A percentile compares a stretch with the other conserved stretches of the same genome.
These are phyloP conservation scores for Microbotryomycetes sp. DNA, from an alignment of 1,284 basidiomycete species.

Conservation along the genomic window DNA sequence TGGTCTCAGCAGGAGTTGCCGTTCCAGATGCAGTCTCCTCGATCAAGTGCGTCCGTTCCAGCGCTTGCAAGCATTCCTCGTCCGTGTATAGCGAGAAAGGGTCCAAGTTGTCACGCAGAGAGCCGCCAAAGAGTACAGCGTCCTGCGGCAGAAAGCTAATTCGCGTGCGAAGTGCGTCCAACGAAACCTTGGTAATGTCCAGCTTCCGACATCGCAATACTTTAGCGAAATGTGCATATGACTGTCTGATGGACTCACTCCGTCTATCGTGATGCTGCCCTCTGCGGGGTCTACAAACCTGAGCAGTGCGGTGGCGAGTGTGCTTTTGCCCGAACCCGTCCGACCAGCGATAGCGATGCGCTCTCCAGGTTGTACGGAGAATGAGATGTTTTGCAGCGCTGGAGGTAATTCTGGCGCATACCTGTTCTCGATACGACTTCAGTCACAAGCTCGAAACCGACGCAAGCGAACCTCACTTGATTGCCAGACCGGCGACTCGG, in stretches of 20 bases:
- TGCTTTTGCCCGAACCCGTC: slow-evolving; percentile 46
- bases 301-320: slow-evolving; percentile 72
- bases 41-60: slow-evolving; percentile 48
- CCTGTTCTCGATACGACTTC: neutral
- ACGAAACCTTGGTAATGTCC: slow-evolving; percentile 55
- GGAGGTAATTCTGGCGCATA: slow-evolving; percentile 72
- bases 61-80: slow-evolving; percentile 4
- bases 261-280: slow-evolving; percentile 76
- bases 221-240: neutral
- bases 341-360: slow-evolving; percentile 56
- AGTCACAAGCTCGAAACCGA: neutral
- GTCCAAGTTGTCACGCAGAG: slow-evolving; percentile 74
- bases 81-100: slow-evolving; percentile 47
- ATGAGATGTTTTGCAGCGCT: slow-evolving; percentile 70
- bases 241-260: slow-evolving; percentile 35
- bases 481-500: slow-evolving; percentile 60
- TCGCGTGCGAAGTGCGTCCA: slow-evolving; percentile 24
- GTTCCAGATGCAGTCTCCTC: neutral
- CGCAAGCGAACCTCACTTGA: slow-evolving; percentile 50
- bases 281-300: slow-evolving; percentile 75
- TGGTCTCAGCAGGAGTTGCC: neutral
- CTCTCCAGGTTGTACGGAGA: slow-evolving; percentile 62
- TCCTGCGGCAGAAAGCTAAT: slow-evolving; percentile 43
- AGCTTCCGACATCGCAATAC: slow-evolving; percentile 42
- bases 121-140: slow-evolving; percentile 75